Conservation (phyloP, 441 rosid species). For the Flueggea neowawraea region DNA sequence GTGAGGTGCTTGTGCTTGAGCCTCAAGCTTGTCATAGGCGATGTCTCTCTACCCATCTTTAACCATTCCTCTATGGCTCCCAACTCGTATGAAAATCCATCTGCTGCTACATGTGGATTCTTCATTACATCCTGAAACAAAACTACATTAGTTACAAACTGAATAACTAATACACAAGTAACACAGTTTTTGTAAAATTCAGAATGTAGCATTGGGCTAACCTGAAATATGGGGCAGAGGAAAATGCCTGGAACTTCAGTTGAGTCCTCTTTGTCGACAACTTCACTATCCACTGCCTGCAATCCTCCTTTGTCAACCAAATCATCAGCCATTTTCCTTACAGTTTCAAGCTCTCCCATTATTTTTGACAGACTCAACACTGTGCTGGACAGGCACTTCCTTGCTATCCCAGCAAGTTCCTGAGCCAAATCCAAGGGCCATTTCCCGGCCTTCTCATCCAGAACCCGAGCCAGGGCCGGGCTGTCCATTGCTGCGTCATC, state of each 20-base stretch:
- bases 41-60: slow-evolving; percentile 59
- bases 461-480: slow-evolving; percentile 26
- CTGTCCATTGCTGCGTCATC: slow-evolving; percentile 31
- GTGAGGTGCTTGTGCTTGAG: slow-evolving; percentile 55
- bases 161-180: not conserved
- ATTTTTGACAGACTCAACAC: slow-evolving; percentile 27
- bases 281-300: slow-evolving; percentile 18
- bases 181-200: not conserved
- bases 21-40: slow-evolving; percentile 72
- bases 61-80: slow-evolving; percentile 81
- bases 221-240: slow-evolving; percentile 78
- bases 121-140: slow-evolving; percentile 67
- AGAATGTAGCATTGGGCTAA: not conserved
- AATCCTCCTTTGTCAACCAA: slow-evolving; percentile 25
- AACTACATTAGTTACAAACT: not conserved
- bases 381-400: slow-evolving; percentile 37
- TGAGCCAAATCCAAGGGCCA: slow-evolving; percentile 68
- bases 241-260: slow-evolving; percentile 56
- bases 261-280: slow-evolving; percentile 11
- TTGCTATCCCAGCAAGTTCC: slow-evolving; percentile 44
- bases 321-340: slow-evolving; percentile 46
- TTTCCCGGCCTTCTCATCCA: slow-evolving; percentile 51
- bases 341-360: slow-evolving; percentile 35
- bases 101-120: slow-evolving; percentile 81
- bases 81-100: slow-evolving; percentile 80